A percentile compares a stretch with the other conserved stretches of the same genome.
Evolutionary conservation across 371 early-diverging fungal species (phyloP).

Genomic region (Circinella minor): DNA sequence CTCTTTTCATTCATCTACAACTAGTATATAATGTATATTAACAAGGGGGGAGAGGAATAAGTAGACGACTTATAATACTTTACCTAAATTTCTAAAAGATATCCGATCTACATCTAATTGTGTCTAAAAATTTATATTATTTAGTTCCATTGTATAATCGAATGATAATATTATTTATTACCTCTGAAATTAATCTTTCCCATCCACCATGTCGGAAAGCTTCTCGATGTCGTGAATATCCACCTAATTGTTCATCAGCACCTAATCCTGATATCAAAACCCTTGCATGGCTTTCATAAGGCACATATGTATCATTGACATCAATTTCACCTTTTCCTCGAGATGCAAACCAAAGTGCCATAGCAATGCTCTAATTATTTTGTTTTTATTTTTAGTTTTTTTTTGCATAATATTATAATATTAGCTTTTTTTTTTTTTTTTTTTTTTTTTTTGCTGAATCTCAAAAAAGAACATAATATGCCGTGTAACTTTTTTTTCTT

Average conservation of each 20-base stretch:
- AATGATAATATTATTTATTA: slow-evolving; percentile 12
- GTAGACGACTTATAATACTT: not conserved
- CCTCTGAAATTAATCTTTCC: slow-evolving; percentile 72
- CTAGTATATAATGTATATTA: no score
- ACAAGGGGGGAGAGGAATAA: no score
- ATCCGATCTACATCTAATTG: slow-evolving; percentile 88
- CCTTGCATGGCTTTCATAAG: slow-evolving; percentile 68
- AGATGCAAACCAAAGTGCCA: slow-evolving; percentile 96
- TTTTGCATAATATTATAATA: no score
- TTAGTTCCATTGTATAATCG: not conserved
- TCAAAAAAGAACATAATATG: no score
- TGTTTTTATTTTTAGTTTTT: not conserved
- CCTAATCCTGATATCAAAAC: slow-evolving; percentile 93
- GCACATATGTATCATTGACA: slow-evolving; percentile 4
- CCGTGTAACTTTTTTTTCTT: no score
- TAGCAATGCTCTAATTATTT: slow-evolving; percentile 81
- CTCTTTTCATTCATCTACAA: no score
- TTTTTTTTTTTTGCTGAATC: no score
- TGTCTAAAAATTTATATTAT: slow-evolving; percentile 44
- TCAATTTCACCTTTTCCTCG: slow-evolving; percentile 67
- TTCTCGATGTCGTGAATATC: slow-evolving; percentile 88
- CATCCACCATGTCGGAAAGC: slow-evolving; percentile 71
- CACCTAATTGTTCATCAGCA: slow-evolving; percentile 95
- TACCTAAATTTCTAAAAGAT: slow-evolving; percentile 82
- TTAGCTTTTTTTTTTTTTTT: no score